Evolutionary conservation across 78 protist species (phyloP).

Genomic region (Dictyostelium citrinum): DNA sequence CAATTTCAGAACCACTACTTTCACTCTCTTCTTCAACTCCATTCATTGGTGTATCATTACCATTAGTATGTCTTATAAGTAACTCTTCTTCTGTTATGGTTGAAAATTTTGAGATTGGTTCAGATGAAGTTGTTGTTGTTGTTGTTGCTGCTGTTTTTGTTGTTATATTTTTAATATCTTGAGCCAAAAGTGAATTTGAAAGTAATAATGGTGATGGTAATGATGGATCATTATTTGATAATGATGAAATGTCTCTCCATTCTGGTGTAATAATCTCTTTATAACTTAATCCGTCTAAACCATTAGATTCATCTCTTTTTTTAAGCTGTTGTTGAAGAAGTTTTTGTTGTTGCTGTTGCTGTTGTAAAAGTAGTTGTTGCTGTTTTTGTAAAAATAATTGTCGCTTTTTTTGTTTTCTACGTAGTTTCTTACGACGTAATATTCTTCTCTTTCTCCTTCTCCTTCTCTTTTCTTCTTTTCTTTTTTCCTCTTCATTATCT

Average conservation of each 20-base stretch:
- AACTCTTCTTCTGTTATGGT: not conserved
- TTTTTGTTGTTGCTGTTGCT: not conserved
- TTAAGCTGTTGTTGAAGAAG: not conserved
- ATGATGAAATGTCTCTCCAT: conserved; percentile 64
- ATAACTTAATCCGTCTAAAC: not conserved
- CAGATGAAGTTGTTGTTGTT: not conserved
- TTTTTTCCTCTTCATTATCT: not conserved
- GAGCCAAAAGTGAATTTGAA: not conserved
- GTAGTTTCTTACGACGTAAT: not conserved
- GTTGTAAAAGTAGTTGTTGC: not conserved
- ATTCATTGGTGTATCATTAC: not conserved
- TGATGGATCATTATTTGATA: not conserved
- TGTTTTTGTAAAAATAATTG: not conserved
- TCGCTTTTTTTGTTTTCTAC: not conserved
- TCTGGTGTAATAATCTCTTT: conserved; percentile 70
- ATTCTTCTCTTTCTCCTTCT: not conserved
- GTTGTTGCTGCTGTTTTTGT: not conserved
- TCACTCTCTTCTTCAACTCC: not conserved
- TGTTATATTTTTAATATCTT: not conserved
- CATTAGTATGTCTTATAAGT: not conserved
- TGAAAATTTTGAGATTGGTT: not conserved
- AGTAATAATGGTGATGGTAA: not conserved
- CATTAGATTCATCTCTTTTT: not conserved
- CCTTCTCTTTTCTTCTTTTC: not conserved
- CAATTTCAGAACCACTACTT: conserved; percentile 16